These are phyloP conservation scores for Trypanosoma caninum DNA, from an alignment of 208 protist species.

Conservation along the genomic window DNA sequence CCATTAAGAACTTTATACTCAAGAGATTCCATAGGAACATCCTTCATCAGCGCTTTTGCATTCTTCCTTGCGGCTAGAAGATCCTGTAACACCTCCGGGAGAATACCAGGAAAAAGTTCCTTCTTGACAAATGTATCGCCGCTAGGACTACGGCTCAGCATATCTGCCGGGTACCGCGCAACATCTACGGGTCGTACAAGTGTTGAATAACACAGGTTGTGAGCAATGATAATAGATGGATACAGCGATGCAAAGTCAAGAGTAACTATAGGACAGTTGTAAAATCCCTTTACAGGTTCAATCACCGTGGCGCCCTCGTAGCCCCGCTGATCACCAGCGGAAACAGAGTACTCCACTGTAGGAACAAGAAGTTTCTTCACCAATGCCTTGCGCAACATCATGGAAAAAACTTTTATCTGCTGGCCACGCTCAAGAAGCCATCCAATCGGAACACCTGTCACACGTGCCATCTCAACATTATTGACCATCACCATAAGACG, in stretches of 20 bases:
- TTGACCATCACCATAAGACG: constrained; percentile 99
- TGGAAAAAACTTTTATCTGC: constrained; percentile 97
- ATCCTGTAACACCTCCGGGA: constrained; percentile 86
- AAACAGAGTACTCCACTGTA: constrained; percentile 62
- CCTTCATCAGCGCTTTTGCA: constrained; percentile 80
- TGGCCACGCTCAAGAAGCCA: constrained; percentile 98
- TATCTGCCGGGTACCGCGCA: constrained; percentile 76
- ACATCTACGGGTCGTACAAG: constrained; percentile 75
- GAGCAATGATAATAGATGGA: constrained; percentile 99
- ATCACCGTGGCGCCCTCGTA: constrained; percentile 99
- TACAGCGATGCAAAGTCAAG: constrained; percentile 99
- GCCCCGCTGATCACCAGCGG: constrained; percentile 46
- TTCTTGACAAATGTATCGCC: constrained; percentile 80
- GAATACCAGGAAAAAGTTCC: constrained; percentile 68
- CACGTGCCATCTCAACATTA: constrained; percentile 99
- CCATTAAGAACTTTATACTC: constrained; percentile 96
- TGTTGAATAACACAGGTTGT: constrained; percentile 99
- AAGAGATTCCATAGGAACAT: constrained; percentile 69
- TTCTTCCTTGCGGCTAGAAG: constrained; percentile 76
- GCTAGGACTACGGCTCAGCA: constrained; percentile 66
- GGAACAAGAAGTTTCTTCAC: constrained; percentile 83
- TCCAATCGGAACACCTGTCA: constrained; percentile 98
- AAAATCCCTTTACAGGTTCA: constrained; percentile 96
- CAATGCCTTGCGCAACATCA: constrained; percentile 86
- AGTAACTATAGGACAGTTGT: constrained; percentile 98